Evolutionary conservation across 1,284 basidiomycete species (phyloP).

Genomic region (Taiwanofungus camphoratus): DNA sequence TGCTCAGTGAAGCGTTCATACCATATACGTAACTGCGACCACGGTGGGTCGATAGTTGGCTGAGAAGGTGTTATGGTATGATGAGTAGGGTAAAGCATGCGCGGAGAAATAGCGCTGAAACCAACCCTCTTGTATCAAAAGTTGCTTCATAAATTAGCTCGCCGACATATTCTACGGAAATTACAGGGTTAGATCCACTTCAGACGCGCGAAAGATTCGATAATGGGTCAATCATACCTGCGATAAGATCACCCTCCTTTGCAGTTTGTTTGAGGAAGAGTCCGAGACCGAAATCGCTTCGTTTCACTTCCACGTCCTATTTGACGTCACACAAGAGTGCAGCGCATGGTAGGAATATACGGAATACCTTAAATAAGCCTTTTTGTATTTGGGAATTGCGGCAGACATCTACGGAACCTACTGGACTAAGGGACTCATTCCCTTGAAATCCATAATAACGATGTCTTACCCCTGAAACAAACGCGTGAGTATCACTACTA

Average conservation of each 20-base stretch:
- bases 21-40: constrained; percentile 44
- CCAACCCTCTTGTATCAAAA: constrained; percentile 28
- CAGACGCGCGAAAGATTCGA: too few relatives aligned
- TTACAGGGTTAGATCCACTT: background rate
- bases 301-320: constrained; percentile 29
- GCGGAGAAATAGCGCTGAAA: background rate
- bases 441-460: too few relatives aligned
- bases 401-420: constrained; percentile 31
- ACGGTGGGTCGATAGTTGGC: constrained; percentile 28
- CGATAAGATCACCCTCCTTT: constrained; percentile 37
- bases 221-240: constrained; percentile 31
- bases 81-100: background rate
- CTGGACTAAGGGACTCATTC: too few relatives aligned
- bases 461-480: constrained; percentile 8
- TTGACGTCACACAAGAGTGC: too few relatives aligned
- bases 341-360: too few relatives aligned
- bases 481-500: background rate
- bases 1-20: constrained; percentile 24
- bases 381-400: constrained; percentile 39
- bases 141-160: constrained; percentile 42
- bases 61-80: background rate
- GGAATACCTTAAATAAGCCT: constrained; percentile 33
- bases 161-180: constrained; percentile 50
- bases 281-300: constrained; percentile 44
- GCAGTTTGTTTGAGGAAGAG: constrained; percentile 41